Percentiles rank a stretch among this genome's conserved stretches.
Conservation (phyloP, 805 yeast species). For the Schizosaccharomyces octosporus region DNA sequence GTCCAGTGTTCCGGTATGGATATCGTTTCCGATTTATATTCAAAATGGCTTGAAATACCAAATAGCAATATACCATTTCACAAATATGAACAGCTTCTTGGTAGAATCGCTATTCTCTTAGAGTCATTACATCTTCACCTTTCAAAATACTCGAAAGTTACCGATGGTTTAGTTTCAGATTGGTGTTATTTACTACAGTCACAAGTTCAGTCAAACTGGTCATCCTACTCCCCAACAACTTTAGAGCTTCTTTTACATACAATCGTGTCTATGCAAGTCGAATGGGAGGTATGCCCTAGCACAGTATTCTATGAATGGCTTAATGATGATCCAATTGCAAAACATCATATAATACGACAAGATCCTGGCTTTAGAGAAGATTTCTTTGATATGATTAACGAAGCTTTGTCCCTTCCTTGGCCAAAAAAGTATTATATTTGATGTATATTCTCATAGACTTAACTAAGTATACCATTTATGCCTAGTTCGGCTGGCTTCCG, state of each 20-base stretch:
- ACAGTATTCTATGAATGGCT: neutral
- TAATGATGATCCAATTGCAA: neutral
- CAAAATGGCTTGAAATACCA: too few species aligned
- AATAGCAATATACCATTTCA: too few species aligned
- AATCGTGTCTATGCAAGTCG: neutral
- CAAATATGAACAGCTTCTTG: too few species aligned
- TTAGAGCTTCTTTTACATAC: neutral
- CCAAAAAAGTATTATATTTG: neutral
- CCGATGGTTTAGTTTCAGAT: too few species aligned
- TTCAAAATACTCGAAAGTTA: too few species aligned
- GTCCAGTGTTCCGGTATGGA: too few species aligned
- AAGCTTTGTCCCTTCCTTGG: neutral
- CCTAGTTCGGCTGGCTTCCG: neutral
- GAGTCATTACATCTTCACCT: too few species aligned
- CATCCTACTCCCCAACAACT: neutral
- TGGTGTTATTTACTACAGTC: too few species aligned
- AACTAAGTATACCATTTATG: neutral
- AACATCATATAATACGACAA: neutral
- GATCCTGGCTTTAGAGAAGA: neutral
- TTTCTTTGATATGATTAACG: neutral
- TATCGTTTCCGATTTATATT: too few species aligned
- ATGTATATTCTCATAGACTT: neutral
- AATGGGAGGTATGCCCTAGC: neutral
- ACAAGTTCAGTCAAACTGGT: too few species aligned
- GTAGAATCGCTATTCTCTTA: too few species aligned